Evolutionary conservation across 441 rosid genomes (phyloP).

Genomic region (Gossypium gossypioides): DNA sequence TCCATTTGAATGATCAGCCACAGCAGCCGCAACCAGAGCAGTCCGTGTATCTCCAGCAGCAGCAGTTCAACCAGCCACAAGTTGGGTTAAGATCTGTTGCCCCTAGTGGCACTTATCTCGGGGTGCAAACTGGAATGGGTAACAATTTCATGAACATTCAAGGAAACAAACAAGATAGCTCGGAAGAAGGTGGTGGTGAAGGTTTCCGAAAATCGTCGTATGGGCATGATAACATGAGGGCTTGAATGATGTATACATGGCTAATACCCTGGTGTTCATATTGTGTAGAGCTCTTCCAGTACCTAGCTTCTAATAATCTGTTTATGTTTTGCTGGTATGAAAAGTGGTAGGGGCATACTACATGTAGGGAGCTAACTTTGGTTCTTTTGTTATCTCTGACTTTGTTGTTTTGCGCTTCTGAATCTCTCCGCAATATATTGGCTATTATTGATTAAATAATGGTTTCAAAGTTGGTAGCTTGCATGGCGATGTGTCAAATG

Average conservation of each 20-base stretch:
- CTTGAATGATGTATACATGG: not conserved
- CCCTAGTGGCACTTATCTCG: conserved; percentile 9
- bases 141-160: conserved; percentile 10
- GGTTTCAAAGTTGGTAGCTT: not conserved
- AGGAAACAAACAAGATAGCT: conserved; percentile 13
- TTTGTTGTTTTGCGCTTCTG: not conserved
- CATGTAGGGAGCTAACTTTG: not conserved
- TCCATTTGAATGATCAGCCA: conserved; percentile 12
- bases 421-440: not conserved
- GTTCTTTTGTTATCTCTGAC: not conserved
- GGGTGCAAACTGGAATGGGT: conserved; percentile 14
- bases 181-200: conserved; percentile 3
- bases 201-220: not conserved
- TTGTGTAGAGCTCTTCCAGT: not conserved
- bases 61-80: conserved; percentile 24
- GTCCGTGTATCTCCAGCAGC: conserved; percentile 20
- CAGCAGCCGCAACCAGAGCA: conserved; percentile 8
- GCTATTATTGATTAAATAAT: not conserved
- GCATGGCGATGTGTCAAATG: not conserved
- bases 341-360: not conserved
- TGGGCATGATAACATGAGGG: not conserved
- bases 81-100: conserved; percentile 15
- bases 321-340: not conserved
- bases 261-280: not conserved
- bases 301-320: not conserved